Percentiles rank a stretch among this genome's conserved stretches.
These are phyloP conservation scores for Skeletonema costatum DNA, from an alignment of 108 stramenopile species.

Conservation along the genomic window DNA sequence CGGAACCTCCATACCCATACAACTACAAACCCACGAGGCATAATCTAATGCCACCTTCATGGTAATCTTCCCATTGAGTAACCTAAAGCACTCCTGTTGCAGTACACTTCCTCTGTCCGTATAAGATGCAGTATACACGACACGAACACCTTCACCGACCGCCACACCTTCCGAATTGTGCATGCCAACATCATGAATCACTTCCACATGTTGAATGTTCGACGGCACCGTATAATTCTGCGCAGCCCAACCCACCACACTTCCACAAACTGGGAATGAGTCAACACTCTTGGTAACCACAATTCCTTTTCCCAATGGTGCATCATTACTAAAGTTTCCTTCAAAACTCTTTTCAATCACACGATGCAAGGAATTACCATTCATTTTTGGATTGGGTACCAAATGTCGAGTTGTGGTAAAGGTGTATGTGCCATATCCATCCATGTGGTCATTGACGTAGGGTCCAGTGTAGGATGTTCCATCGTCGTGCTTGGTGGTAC, in stretches of 20 bases:
- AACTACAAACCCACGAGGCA: slow-evolving; percentile 23
- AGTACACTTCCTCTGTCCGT: background rate
- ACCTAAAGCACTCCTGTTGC: slow-evolving; percentile 10
- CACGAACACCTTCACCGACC: slow-evolving; percentile 18
- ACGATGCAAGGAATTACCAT: slow-evolving; percentile 11
- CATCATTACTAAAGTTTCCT: slow-evolving; percentile 16
- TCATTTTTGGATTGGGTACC: background rate
- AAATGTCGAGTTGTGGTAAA: slow-evolving; percentile 9
- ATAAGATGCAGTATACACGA: slow-evolving; percentile 1
- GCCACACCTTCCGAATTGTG: slow-evolving; percentile 3
- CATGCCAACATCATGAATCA: slow-evolving; percentile 28
- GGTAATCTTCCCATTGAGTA: slow-evolving; percentile 12
- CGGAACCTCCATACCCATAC: slow-evolving; percentile 13
- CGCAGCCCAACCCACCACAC: background rate
- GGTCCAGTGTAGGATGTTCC: slow-evolving; percentile 37
- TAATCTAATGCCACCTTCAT: slow-evolving; percentile 7
- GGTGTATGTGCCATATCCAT: slow-evolving; percentile 26
- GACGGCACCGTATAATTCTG: background rate
- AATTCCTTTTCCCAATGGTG: slow-evolving; percentile 13
- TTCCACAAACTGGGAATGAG: background rate
- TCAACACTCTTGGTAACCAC: slow-evolving; percentile 20
- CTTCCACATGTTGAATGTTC: slow-evolving; percentile 15
- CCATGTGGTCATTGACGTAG: slow-evolving; percentile 36
- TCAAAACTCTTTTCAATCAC: slow-evolving; percentile 19
- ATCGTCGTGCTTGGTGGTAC: slow-evolving; percentile 42